A percentile compares a stretch with the other conserved stretches of the same genome.
Conservation (phyloP, 768 basidiomycete species). For the Podaxis pistillaris region DNA sequence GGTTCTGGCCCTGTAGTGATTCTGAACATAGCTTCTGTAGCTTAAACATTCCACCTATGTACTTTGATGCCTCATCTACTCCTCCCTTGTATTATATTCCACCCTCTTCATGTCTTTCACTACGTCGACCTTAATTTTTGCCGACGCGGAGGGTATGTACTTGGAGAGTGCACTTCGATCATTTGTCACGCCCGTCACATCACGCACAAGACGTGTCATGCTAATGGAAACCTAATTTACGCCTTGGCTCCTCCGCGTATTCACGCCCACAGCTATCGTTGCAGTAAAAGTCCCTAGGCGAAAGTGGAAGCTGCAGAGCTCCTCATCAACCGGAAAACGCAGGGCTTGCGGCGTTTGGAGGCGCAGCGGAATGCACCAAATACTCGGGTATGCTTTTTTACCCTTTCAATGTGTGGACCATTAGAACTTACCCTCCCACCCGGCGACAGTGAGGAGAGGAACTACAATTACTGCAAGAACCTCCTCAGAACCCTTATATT, state of each 20-base stretch:
- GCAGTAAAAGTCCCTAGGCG: conserved; percentile 53
- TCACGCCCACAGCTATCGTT: conserved; percentile 30
- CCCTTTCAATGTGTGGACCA: not conserved
- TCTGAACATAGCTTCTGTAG: too few species aligned
- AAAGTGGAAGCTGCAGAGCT: conserved; percentile 95
- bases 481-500: too few species aligned
- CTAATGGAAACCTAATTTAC: not conserved
- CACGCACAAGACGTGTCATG: not conserved
- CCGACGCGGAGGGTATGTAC: too few species aligned
- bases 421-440: not conserved
- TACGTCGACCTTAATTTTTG: too few species aligned
- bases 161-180: too few species aligned
- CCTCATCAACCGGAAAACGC: conserved; percentile 92
- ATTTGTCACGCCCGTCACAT: too few species aligned
- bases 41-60: too few species aligned
- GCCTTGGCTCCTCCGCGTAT: not conserved
- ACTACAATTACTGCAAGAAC: conserved; percentile 58
- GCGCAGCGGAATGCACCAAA: conserved; percentile 97
- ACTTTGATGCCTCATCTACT: too few species aligned
- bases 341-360: conserved; percentile 92
- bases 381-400: conserved; percentile 65
- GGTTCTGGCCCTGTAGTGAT: too few species aligned
- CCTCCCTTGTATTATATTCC: too few species aligned
- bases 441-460: conserved; percentile 83
- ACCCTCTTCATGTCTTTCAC: too few species aligned